These are phyloP conservation scores for Fusarium sp. DNA, from an alignment of 2,329 filamentous ascomycete species.

Conservation along the genomic window DNA sequence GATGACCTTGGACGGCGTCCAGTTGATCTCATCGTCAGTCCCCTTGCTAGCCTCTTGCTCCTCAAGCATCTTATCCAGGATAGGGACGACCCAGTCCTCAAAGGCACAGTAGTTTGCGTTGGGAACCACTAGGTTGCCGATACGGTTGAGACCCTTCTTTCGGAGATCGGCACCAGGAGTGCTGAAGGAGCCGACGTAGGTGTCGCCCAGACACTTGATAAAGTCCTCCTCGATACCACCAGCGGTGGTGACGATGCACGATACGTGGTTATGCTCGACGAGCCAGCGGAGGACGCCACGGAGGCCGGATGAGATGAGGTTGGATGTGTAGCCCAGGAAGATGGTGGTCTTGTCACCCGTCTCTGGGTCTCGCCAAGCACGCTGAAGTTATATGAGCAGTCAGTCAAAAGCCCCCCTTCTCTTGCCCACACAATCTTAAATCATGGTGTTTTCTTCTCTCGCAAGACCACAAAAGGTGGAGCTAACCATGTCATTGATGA, in stretches of 20 bases:
- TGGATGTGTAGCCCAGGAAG: constrained; percentile 97
- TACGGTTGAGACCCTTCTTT: constrained; percentile 89
- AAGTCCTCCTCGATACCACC: constrained; percentile 97
- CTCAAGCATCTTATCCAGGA: constrained; percentile 91
- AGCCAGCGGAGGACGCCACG: constrained; percentile 92
- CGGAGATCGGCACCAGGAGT: constrained; percentile 82
- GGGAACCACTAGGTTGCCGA: constrained; percentile 94
- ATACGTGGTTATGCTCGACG: constrained; percentile 91
- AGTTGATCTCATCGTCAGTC: constrained; percentile 78
- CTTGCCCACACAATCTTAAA: background rate
- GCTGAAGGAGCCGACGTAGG: constrained; percentile 90
- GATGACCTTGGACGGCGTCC: constrained; percentile 96
- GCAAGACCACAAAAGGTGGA: background rate
- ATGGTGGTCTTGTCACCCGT: constrained; percentile 87
- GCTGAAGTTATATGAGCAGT: constrained; percentile 53
- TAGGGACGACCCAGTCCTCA: constrained; percentile 97
- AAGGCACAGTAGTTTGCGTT: constrained; percentile 97
- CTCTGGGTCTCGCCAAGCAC: constrained; percentile 84
- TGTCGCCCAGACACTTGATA: constrained; percentile 96
- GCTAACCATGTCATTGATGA: constrained; percentile 93
- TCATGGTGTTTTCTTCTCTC: background rate
- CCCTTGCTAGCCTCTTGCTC: constrained; percentile 88
- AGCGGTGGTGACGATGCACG: constrained; percentile 93
- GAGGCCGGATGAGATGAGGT: constrained; percentile 95
- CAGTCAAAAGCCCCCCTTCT: constrained; percentile 4